Conservation (phyloP, 2,329 filamentous ascomycete genomes). For the Pyrenochaeta sp. region DNA sequence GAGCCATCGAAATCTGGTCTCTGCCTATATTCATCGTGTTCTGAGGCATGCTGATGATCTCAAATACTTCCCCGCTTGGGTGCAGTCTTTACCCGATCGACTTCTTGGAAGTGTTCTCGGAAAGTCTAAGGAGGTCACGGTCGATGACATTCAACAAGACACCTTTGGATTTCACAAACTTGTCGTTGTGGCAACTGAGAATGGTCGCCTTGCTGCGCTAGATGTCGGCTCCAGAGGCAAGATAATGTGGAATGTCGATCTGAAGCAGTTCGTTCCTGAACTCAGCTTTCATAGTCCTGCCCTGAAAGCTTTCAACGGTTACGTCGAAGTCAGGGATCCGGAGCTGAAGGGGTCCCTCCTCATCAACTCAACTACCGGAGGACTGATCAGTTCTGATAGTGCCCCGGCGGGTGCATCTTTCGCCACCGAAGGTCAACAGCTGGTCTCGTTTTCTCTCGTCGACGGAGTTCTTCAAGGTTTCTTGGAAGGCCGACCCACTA, state of each 20-base stretch:
- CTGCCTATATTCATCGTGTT: constrained; percentile 88
- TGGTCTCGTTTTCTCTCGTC: constrained; percentile 42
- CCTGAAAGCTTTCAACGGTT: constrained; percentile 41
- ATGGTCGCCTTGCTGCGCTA: constrained; percentile 80
- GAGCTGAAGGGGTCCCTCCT: constrained; percentile 31
- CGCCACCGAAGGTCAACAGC: constrained; percentile 24
- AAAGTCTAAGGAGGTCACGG: constrained; percentile 66
- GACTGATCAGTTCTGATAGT: constrained; percentile 26
- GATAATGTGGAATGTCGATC: constrained; percentile 77
- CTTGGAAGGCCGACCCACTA: constrained; percentile 26
- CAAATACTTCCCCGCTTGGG: constrained; percentile 75
- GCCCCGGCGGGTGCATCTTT: constrained; percentile 18
- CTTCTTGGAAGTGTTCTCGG: constrained; percentile 63
- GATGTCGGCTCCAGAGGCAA: constrained; percentile 77
- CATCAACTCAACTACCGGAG: constrained; percentile 45
- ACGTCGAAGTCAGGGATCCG: constrained; percentile 41
- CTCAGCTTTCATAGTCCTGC: constrained; percentile 69
- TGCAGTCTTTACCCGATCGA: constrained; percentile 72
- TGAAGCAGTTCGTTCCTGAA: constrained; percentile 63
- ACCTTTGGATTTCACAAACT: constrained; percentile 90
- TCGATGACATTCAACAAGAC: constrained; percentile 66
- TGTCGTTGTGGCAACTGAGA: constrained; percentile 78
- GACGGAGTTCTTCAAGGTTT: constrained; percentile 45
- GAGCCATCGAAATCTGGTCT: constrained; percentile 78
- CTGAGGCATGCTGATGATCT: constrained; percentile 83